A percentile compares a stretch with the other conserved stretches of the same genome.
Conservation (phyloP, 768 basidiomycete species). For the Krasilnikovozyma curviuscula region DNA sequence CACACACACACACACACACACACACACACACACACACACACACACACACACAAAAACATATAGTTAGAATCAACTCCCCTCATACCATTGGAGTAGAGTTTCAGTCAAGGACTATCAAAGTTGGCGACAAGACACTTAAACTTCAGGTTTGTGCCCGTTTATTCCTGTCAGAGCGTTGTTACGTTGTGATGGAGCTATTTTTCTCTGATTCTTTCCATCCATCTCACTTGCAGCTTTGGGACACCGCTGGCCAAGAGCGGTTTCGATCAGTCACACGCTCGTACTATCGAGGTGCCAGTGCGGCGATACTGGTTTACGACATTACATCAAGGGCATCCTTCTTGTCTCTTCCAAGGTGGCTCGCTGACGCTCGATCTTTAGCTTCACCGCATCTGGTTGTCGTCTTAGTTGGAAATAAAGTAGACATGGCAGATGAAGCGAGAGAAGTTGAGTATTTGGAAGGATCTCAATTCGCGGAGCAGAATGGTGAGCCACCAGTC, state of each 20-base stretch:
- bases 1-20: not conserved
- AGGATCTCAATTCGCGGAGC: conserved; percentile 85
- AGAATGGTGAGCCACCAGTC: conserved; percentile 45
- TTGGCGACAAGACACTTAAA: conserved; percentile 72
- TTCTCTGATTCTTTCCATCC: not conserved
- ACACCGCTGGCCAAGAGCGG: conserved; percentile 89
- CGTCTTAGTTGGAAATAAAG: conserved; percentile 69
- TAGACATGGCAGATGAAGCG: conserved; percentile 71
- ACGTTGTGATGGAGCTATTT: conserved; percentile 1
- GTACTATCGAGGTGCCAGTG: conserved; percentile 73
- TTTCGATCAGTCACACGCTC: conserved; percentile 85
- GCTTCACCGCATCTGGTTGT: conserved; percentile 73
- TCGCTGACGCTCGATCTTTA: conserved; percentile 78
- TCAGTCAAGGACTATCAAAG: conserved; percentile 74
- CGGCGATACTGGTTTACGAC: conserved; percentile 28
- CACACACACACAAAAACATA: conserved; percentile 12
- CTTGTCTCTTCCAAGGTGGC: conserved; percentile 41
- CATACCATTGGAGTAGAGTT: conserved; percentile 99
- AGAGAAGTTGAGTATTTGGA: conserved; percentile 90
- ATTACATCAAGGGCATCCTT: conserved; percentile 22
- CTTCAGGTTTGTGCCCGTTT: conserved; percentile 13
- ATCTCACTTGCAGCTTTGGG: conserved; percentile 51
- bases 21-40: conserved; percentile 1
- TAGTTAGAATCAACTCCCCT: conserved; percentile 88
- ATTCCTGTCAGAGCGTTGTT: not conserved